Evolutionary conservation across 2,329 filamentous ascomycete genomes (phyloP).

Genomic region (Aureobasidium sp.): DNA sequence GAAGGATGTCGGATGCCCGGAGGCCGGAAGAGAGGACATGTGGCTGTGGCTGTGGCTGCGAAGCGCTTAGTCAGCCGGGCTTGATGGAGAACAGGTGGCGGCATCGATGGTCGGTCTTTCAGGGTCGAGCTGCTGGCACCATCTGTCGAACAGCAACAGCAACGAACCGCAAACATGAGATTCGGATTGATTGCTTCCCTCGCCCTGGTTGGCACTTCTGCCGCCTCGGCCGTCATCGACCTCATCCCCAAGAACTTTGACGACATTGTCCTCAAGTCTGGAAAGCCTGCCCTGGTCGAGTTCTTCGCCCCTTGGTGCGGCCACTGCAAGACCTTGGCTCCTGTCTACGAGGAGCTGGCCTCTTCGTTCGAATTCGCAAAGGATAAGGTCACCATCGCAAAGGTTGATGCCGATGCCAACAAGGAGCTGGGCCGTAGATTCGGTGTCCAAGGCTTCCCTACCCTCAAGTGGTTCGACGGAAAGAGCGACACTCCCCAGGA

Average conservation of each 20-base stretch:
- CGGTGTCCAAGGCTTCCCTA: conserved; percentile 89
- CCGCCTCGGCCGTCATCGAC: conserved; percentile 79
- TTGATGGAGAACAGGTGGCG: conserved; percentile 3
- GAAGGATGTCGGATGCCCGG: neutral
- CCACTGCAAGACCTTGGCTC: conserved; percentile 96
- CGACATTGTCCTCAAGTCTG: conserved; percentile 74
- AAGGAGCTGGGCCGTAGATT: conserved; percentile 76
- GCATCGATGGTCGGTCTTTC: neutral
- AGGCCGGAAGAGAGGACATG: neutral
- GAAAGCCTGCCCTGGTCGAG: conserved; percentile 92
- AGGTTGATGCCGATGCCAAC: conserved; percentile 91
- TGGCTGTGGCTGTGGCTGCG: neutral
- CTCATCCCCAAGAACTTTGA: conserved; percentile 89
- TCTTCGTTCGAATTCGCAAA: conserved; percentile 61
- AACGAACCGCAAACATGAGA: conserved; percentile 11
- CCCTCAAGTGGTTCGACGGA: conserved; percentile 95
- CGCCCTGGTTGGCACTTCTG: conserved; percentile 44
- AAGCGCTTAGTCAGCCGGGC: neutral
- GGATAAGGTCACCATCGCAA: conserved; percentile 76
- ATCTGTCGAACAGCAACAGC: neutral
- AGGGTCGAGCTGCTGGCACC: neutral
- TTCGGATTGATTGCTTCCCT: conserved; percentile 35
- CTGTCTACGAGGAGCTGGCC: conserved; percentile 87
- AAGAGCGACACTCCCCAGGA: conserved; percentile 78
- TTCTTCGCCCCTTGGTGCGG: conserved; percentile 99